These are phyloP conservation scores for Grosmannia serpens DNA, from an alignment of 2,329 filamentous ascomycete genomes.

Conservation along the genomic window DNA sequence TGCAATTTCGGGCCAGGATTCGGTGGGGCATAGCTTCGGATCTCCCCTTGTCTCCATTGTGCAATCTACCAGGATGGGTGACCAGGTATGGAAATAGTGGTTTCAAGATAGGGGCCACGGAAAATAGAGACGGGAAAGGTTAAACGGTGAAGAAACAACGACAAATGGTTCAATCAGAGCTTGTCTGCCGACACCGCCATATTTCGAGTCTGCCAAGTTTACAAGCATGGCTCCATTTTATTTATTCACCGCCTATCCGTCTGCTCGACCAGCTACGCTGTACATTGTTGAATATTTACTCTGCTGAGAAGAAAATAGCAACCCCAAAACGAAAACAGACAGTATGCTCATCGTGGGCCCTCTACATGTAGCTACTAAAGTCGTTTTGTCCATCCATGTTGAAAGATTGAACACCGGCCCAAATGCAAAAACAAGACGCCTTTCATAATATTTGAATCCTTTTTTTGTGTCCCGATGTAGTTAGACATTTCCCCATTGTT, in stretches of 20 bases:
- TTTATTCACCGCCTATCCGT: background rate
- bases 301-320: background rate
- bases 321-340: too few species aligned
- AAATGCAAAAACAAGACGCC: constrained; percentile 1
- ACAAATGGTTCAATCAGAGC: background rate
- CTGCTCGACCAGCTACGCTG: background rate
- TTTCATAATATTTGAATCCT: background rate
- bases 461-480: background rate
- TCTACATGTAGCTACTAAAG: background rate
- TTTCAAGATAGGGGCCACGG: background rate
- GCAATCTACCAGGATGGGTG: background rate
- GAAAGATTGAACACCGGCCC: constrained; percentile 11
- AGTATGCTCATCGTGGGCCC: background rate
- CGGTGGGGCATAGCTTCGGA: background rate
- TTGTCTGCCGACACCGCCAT: background rate
- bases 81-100: background rate
- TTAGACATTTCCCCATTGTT: background rate
- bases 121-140: background rate
- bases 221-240: background rate
- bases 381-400: constrained; percentile 11
- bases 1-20: background rate
- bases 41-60: background rate
- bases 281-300: background rate
- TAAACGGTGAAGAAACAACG: background rate
- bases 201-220: background rate